A percentile compares a stretch with the other conserved stretches of the same genome.
These are phyloP conservation scores for Trichosporon faecale DNA, from an alignment of 1,284 basidiomycete species.

Conservation along the genomic window DNA sequence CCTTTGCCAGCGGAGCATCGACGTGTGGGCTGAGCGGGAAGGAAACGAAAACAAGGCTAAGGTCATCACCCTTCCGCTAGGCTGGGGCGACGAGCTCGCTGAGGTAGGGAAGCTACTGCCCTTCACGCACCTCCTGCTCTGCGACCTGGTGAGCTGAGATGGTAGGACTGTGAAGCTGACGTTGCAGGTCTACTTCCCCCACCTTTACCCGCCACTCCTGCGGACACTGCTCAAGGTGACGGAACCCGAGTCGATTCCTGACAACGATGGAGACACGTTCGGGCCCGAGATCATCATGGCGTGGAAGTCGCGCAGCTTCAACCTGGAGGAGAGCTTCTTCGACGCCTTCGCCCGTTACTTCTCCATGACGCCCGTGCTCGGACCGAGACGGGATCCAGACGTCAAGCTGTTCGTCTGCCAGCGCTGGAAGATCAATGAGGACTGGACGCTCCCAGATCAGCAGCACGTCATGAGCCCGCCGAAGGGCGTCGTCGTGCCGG, in stretches of 20 bases:
- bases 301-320: slow-evolving; percentile 44
- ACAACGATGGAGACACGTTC: slow-evolving; percentile 20
- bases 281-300: slow-evolving; percentile 48
- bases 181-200: slow-evolving; percentile 47
- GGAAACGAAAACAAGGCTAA: slow-evolving; percentile 1
- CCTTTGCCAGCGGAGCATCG: slow-evolving; percentile 36
- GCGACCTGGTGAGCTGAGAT: slow-evolving; percentile 43
- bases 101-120: slow-evolving; percentile 23
- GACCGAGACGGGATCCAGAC: slow-evolving; percentile 29
- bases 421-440: slow-evolving; percentile 38
- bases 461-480: slow-evolving; percentile 42
- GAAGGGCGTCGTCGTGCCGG: slow-evolving; percentile 33
- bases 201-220: slow-evolving; percentile 46
- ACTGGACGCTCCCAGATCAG: slow-evolving; percentile 39
- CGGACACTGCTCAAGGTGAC: slow-evolving; percentile 43
- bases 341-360: slow-evolving; percentile 44
- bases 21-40: slow-evolving; percentile 20
- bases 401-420: slow-evolving; percentile 44
- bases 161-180: neutral
- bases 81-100: slow-evolving; percentile 38
- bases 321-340: slow-evolving; percentile 50
- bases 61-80: slow-evolving; percentile 34
- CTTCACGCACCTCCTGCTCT: slow-evolving; percentile 47
- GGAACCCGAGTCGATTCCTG: slow-evolving; percentile 26
- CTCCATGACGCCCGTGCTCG: slow-evolving; percentile 37